phyloP scores from a whole-genome alignment of 2,329 filamentous ascomycete species.

The Podosphaera fusca region DNA sequence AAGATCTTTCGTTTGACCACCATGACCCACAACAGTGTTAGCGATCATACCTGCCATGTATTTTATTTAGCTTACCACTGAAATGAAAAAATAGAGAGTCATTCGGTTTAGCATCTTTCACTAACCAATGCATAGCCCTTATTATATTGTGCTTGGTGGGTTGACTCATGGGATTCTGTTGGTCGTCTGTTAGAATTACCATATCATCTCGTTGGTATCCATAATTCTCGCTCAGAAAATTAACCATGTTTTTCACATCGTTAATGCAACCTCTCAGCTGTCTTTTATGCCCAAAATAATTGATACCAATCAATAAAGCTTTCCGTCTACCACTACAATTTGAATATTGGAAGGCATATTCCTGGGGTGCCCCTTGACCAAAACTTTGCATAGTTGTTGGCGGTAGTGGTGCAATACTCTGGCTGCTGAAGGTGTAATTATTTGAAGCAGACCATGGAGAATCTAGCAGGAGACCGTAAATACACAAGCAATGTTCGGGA shows the following conservation, averaged over 20 bases:
- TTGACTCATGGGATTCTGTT: constrained; percentile 92
- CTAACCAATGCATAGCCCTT: constrained; percentile 91
- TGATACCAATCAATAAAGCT: constrained; percentile 80
- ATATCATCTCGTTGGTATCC: constrained; percentile 90
- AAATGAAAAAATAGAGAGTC: constrained; percentile 97
- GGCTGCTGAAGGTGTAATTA: constrained; percentile 32
- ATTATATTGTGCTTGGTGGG: constrained; percentile 90
- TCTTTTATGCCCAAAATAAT: constrained; percentile 83
- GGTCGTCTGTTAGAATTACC: constrained; percentile 89
- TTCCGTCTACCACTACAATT: constrained; percentile 75
- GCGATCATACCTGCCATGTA: neutral
- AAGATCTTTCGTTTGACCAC: constrained; percentile 58
- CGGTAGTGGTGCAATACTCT: constrained; percentile 36
- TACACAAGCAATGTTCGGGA: neutral
- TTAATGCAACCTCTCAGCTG: constrained; percentile 90
- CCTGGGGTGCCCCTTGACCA: constrained; percentile 55
- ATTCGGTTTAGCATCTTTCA: constrained; percentile 78
- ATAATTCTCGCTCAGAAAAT: constrained; percentile 70
- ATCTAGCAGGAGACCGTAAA: constrained; percentile 9
- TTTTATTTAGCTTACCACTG: constrained; percentile 38
- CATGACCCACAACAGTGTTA: constrained; percentile 33
- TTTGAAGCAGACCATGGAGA: constrained; percentile 25
- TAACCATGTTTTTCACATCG: constrained; percentile 91
- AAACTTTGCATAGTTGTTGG: constrained; percentile 52
- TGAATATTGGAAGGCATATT: constrained; percentile 76